Evolutionary conservation across 768 basidiomycete species (phyloP), one percentile per base, ranked within the genome.

Genomic region (Calvatia gigantea): DNA sequence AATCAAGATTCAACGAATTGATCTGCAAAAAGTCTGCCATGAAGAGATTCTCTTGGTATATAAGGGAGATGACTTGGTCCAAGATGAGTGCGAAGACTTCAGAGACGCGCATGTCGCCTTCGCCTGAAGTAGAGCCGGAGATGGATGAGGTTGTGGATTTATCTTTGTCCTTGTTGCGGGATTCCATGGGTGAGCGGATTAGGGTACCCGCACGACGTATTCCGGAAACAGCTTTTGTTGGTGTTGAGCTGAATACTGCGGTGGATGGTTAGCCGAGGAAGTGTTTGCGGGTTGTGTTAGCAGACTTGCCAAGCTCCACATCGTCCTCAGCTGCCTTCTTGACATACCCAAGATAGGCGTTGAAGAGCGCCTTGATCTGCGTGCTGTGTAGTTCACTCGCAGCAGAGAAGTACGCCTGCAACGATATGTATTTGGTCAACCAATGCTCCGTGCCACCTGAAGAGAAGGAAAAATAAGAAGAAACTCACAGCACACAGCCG

Each of bases 1-100:
- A 81, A 58, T 95, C 89, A 15, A 35, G 52, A 23, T 54, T 54
- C 31, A 54, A 45, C 17, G 32, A 44, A 59, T 93, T 92, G 66
- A 97, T 89, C 65, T 94, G 94, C 45, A 98, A 74, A 70, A 98
- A 98, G 63, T 94, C 90, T 7, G 87, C 82, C 58, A 97, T 85
- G 70, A 97, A 98, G 29, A 86, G 86, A 62, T 89, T 85, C 71
- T 98, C 95, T 9, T 80, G 81, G 58, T 87, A 85, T n/a, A 97
- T 79, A 54, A 85, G 77, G 3, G 83, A 81, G 0, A 83, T 78
- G 17, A 97, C 78, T 65, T 92, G 87, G 49, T 89, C 86, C 8
- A 98, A 71, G 17, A 90, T 79, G 52, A 83, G 76, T 7, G 77
- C 78, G 58, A 95, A 86, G 1, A 86, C 89, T 92, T 97, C 64